Evolutionary conservation across 768 basidiomycete species (phyloP), one percentile per base, ranked within the genome.

Genomic region (Mycena crocata): DNA sequence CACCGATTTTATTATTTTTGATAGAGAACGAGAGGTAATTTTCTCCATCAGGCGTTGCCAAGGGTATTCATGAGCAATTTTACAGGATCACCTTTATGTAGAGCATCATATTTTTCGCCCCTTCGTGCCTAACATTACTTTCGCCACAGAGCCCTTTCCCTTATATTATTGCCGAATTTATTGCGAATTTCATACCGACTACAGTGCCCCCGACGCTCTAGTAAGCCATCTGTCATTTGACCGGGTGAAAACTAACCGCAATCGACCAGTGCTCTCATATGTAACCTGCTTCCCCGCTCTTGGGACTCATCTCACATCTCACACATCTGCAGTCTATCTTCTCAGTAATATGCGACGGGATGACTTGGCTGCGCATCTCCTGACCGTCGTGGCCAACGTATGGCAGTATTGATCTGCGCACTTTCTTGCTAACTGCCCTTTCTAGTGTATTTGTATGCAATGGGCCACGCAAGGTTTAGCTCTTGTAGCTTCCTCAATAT

Each of bases 21-120:
- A 86, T 67, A 76, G 84, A 10, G 84, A 86, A 60, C 76, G 78
- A 28, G 84, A 84, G 61, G 81, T 78, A 58, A 40, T 37, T 40
- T 26, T 48, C 14, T 26, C 5, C 0, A 5, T 21, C 32, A 3
- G 24, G 23, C 31, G n/a, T 2, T 30, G 10, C 8, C 55, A 42
- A 31, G 5, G 19, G 21, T 32, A 39, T 45, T 58, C 23, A 62
- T 23, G 14, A 14, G 34, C 3, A 39, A 28, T 7, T 21, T 48
- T 5, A 3, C 31, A 70, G 68, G 68, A 70, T 51, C 68, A 52
- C 42, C 68, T 70, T 32, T 70, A 70, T 46, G 67, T 69, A 37
- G 17, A 58, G 12, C 26, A 1, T 17, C 1, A 35, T 19, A 30
- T 19, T 2, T 26, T 2, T 26, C 2, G 8, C 48, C 44, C 15